Conservation (phyloP, 768 basidiomycete species). For the Phallus indusiatus region DNA sequence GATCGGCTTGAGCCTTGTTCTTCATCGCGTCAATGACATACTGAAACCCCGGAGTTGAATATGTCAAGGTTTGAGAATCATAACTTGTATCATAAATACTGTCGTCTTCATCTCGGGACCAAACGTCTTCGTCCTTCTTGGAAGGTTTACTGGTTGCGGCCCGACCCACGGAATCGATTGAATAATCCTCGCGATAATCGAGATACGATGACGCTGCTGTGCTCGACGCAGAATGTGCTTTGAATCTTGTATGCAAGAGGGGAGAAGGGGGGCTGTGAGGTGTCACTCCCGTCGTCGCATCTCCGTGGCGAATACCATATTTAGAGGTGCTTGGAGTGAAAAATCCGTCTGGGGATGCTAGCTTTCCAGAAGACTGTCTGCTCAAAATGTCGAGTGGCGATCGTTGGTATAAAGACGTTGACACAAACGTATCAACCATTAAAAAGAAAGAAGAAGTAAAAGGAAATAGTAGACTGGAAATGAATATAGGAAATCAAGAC, state of each 20-base stretch:
- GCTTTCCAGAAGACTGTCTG: conserved; percentile 33
- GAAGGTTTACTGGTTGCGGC: conserved; percentile 9
- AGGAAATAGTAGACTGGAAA: not conserved
- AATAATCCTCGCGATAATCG: conserved; percentile 23
- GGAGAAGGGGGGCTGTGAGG: conserved; percentile 31
- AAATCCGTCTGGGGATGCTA: conserved; percentile 21
- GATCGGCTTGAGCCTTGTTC: not conserved
- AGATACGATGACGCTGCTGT: conserved; percentile 23
- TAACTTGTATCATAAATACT: conserved; percentile 33
- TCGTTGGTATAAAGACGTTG: conserved; percentile 22
- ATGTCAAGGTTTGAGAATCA: conserved; percentile 13
- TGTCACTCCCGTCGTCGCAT: not conserved
- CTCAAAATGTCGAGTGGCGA: conserved; percentile 56
- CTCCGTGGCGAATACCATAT: not conserved
- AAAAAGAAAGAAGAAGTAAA: not conserved
- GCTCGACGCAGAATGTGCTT: conserved; percentile 21
- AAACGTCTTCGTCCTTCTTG: not conserved
- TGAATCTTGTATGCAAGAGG: conserved; percentile 40
- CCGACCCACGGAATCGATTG: conserved; percentile 14
- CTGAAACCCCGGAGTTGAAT: not conserved
- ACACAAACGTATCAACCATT: not conserved
- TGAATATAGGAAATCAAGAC: conserved; percentile 1
- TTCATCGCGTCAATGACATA: conserved; percentile 2
- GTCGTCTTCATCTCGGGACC: conserved; percentile 26
- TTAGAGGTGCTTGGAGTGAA: not conserved